Evolutionary conservation across 1,284 basidiomycete species (phyloP), one percentile per base, ranked within the genome.

Genomic region (Apiotrichum laibachii): DNA sequence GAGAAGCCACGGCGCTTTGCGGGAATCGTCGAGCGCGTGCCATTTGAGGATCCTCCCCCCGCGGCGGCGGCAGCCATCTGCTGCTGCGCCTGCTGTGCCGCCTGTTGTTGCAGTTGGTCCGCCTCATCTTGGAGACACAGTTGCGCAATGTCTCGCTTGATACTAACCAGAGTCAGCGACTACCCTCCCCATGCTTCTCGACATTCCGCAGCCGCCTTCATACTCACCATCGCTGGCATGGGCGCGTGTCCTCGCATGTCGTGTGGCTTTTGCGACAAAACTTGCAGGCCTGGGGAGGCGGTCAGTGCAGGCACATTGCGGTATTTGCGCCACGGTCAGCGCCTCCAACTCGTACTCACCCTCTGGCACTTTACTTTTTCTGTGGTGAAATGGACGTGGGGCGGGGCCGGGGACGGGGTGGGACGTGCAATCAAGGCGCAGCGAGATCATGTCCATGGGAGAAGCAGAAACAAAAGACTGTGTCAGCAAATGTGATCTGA

Each of bases 61-160:
- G 59, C 55, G 7, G 57, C 48, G 2, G 52, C 53, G 1, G 57
- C 57, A 2, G 55, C 55, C 26, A 55, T 15, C 44, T 59, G 57
- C 49, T 63, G 62, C 31, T 57, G 56, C 2, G 56, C 56, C 44
- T 63, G 62, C 40, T 63, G 62, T 13, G 52, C 53, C 0, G 62
- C 62, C 47, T 63, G 62, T n/a, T 63, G 59, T 19, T 57, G 56
- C 0, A 63, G 46, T 39, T 63, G 62, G 22, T 63, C 62, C 0
- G 62, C 62, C 34, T 63, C 62, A 21, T 63, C 62, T 6, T 57
- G 56, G 2, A 63, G 44, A 40, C 62, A 63, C 12, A 63, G 22
- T 22, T 63, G 59, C 18, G 62, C 62, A 47, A 63, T 63, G 56
- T 63, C 62, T 2, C 62, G 62, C 44, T 63, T 63, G 46, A 63